Percentiles rank a stretch among this genome's conserved stretches.
Conservation (phyloP, 768 basidiomycete species). For the Trametes maxima region DNA sequence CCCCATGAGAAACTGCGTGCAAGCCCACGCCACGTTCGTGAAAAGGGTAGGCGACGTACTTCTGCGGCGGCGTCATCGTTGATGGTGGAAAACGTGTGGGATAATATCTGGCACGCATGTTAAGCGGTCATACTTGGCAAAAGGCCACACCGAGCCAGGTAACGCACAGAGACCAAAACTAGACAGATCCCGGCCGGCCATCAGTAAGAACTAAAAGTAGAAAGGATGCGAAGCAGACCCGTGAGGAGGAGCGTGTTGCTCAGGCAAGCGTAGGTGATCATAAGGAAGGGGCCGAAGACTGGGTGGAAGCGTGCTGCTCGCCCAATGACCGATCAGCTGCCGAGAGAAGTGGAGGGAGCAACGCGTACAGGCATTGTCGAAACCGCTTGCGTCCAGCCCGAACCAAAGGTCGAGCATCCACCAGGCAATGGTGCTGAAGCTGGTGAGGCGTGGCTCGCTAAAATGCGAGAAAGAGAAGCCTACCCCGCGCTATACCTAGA, state of each 20-base stretch:
- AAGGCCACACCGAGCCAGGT: slow-evolving; percentile 24
- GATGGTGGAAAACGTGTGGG: slow-evolving; percentile 93
- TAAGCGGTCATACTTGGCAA: background rate
- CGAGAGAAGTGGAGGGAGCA: slow-evolving; percentile 16
- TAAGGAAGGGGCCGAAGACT: slow-evolving; percentile 87
- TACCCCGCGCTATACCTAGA: slow-evolving; percentile 41
- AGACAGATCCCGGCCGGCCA: slow-evolving; percentile 8
- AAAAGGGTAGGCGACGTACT: slow-evolving; percentile 41
- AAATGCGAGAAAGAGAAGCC: background rate
- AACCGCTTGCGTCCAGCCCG: slow-evolving; percentile 92
- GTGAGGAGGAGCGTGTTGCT: slow-evolving; percentile 93
- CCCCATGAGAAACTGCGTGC: background rate
- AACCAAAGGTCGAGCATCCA: slow-evolving; percentile 96
- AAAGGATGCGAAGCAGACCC: slow-evolving; percentile 45
- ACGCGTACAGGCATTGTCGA: slow-evolving; percentile 72
- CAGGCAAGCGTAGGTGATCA: slow-evolving; percentile 88
- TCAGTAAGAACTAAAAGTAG: slow-evolving; percentile 7
- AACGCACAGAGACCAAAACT: slow-evolving; percentile 79
- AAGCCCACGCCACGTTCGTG: background rate
- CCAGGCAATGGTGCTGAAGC: slow-evolving; percentile 72
- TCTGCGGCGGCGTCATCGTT: slow-evolving; percentile 93
- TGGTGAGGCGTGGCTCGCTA: background rate
- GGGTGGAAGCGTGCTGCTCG: slow-evolving; percentile 72
- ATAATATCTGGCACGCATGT: slow-evolving; percentile 67
- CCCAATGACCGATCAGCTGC: slow-evolving; percentile 7